Conservation (phyloP, 2,329 filamentous ascomycete species). For the Dactylellina leptospora region DNA sequence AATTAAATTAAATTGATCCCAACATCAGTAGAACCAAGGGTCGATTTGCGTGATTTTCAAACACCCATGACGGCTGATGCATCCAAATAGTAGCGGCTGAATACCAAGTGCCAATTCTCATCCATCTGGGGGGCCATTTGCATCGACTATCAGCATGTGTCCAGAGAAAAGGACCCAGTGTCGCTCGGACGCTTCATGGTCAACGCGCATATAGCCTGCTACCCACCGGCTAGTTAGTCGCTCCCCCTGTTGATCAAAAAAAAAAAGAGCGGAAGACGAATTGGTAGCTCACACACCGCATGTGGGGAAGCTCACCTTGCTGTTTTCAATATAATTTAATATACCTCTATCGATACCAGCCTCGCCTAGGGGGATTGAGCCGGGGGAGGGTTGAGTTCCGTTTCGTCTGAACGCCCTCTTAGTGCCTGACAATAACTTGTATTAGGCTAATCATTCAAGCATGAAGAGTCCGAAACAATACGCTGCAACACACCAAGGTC, state of each 20-base stretch:
- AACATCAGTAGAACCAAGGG: conserved; percentile 2
- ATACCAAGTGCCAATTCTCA: too few species aligned
- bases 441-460: conserved; percentile 32
- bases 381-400: conserved; percentile 1
- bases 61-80: conserved; percentile 3
- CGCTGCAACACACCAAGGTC: conserved; percentile 21
- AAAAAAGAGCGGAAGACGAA: background rate
- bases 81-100: conserved; percentile 25
- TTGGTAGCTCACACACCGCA: conserved; percentile 1
- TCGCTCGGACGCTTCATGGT: conserved; percentile 42
- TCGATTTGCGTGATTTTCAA: conserved; percentile 39
- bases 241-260: background rate
- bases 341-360: conserved; percentile 48
- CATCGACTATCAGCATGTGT: background rate
- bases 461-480: conserved; percentile 10
- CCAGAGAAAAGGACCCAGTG: background rate
- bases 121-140: too few species aligned
- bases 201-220: conserved; percentile 7
- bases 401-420: conserved; percentile 40
- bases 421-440: conserved; percentile 10
- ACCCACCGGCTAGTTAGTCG: conserved; percentile 6
- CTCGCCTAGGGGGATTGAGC: conserved; percentile 16
- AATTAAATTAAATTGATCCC: background rate
- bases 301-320: conserved; percentile 39
- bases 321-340: conserved; percentile 42